Percentiles rank a stretch among this genome's conserved stretches.
Conservation (phyloP, 2,329 filamentous ascomycete species). For the Xylariaceae sp. region DNA sequence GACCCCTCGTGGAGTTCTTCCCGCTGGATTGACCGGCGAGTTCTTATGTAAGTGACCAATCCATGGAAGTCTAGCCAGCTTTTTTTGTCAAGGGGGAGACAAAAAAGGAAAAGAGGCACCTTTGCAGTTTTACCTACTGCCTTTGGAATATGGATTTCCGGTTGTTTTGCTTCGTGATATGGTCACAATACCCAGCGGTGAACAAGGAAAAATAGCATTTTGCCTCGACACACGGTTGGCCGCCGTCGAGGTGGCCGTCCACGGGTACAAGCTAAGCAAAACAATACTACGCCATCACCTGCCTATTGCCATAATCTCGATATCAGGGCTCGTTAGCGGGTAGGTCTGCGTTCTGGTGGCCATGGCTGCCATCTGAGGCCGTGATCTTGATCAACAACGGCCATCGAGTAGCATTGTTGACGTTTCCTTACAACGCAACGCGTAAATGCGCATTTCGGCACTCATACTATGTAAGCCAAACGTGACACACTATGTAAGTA, state of each 20-base stretch:
- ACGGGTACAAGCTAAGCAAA: background rate
- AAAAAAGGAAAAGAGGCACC: too few species aligned
- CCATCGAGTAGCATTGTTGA: background rate
- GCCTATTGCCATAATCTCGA: background rate
- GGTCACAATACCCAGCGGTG: background rate
- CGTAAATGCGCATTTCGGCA: background rate
- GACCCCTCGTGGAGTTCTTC: background rate
- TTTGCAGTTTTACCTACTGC: background rate
- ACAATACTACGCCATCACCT: background rate
- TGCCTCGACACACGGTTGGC: conserved; percentile 1
- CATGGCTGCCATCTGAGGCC: background rate
- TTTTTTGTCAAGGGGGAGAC: too few species aligned
- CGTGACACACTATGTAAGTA: background rate
- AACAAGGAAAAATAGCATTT: background rate
- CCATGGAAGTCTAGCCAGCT: background rate
- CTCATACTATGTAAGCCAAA: background rate
- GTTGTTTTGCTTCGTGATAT: background rate
- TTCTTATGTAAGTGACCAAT: background rate
- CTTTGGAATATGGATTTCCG: background rate
- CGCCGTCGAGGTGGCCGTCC: conserved; percentile 7
- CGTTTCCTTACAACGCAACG: background rate
- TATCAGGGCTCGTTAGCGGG: background rate
- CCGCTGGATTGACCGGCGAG: background rate
- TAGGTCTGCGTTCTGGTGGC: background rate
- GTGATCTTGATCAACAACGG: background rate